Evolutionary conservation across 352 stramenopile species (phyloP), one percentile per base, ranked within the genome.

Genomic region (Globisporangium nodosum): DNA sequence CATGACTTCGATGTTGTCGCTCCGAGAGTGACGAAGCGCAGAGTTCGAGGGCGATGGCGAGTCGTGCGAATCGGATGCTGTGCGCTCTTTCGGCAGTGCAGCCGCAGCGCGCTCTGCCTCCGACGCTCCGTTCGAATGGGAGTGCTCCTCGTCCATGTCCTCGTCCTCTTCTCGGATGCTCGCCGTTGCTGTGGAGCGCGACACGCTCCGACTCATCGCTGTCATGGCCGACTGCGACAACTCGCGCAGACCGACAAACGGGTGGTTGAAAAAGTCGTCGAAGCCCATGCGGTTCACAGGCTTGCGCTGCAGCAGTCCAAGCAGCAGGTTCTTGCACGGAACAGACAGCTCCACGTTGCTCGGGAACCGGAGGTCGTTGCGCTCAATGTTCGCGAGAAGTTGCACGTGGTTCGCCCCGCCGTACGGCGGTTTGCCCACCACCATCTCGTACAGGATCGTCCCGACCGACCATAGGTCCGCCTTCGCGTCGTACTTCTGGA

Each of bases 381-480:
- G 76, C 69, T 98, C 81, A 61, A 98, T 98, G 66, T 98, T 98
- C 46, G 84, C 78, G 18, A 98, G 66, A 37, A 98, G 71, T 63
- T 98, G 90, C 42, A 98, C 88, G 65, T 98, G 94, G 76, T 98
- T 98, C 24, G 94, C 84, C 51, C 93, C 96, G 35, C 93, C 81
- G 65, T 98, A 98, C 3, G 96, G 96, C 18, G 94, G 92, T n/a
- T 81, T 76, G 40, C 94, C 94, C 1, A 90, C 81, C 61, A 98
- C 78, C 87, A 98, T 97, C 77, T 99, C 96, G 68, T 96, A 99
- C 30, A 98, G 59, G 45, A 99, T 97, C 8, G 90, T 95, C 37
- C 96, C 96, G 3, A 98, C 93, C 2, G 85, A 97, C 95, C 95
- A 99, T 2, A 99, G 73, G 71, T 99, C 96, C 9, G 95, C 95